Conservation (phyloP, 2,329 filamentous ascomycete genomes). For the Fusarium sp. region DNA sequence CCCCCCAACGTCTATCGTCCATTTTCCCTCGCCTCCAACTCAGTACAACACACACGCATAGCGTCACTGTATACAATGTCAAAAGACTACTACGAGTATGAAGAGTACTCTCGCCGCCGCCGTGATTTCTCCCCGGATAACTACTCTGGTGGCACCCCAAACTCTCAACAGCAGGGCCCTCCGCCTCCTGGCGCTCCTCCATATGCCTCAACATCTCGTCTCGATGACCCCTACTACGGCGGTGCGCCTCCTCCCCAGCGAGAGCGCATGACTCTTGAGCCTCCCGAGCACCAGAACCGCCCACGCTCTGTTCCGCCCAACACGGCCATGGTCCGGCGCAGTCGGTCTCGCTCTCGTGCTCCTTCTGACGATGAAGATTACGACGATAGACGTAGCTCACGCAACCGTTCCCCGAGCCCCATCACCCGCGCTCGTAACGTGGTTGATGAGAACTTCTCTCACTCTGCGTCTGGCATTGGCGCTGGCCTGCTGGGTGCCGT, state of each 20-base stretch:
- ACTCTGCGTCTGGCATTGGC: slow-evolving; percentile 61
- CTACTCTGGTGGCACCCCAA: slow-evolving; percentile 47
- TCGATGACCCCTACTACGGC: slow-evolving; percentile 44
- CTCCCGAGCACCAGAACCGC: slow-evolving; percentile 44
- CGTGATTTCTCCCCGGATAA: slow-evolving; percentile 51
- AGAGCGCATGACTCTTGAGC: slow-evolving; percentile 48
- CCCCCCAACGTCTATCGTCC: not conserved
- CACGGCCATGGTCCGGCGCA: slow-evolving; percentile 41
- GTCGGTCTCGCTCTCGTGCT: slow-evolving; percentile 43
- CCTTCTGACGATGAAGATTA: slow-evolving; percentile 38
- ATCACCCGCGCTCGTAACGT: slow-evolving; percentile 55
- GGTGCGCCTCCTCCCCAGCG: slow-evolving; percentile 35
- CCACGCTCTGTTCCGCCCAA: slow-evolving; percentile 51
- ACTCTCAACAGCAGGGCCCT: slow-evolving; percentile 24
- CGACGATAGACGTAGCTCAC: slow-evolving; percentile 43
- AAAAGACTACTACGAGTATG: slow-evolving; percentile 48
- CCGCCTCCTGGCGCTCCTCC: slow-evolving; percentile 37
- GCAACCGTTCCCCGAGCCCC: slow-evolving; percentile 50
- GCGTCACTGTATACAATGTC: slow-evolving; percentile 28
- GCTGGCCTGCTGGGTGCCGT: slow-evolving; percentile 65
- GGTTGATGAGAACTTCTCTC: slow-evolving; percentile 61
- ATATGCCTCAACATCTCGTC: slow-evolving; percentile 41
- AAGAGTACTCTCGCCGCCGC: slow-evolving; percentile 44
- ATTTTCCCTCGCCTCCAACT: not conserved
- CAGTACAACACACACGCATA: not conserved